Percentiles rank a stretch among this genome's conserved stretches.
Evolutionary conservation across 1,139 yeast genomes (phyloP).

Genomic region (Chernovozyma aurita): DNA sequence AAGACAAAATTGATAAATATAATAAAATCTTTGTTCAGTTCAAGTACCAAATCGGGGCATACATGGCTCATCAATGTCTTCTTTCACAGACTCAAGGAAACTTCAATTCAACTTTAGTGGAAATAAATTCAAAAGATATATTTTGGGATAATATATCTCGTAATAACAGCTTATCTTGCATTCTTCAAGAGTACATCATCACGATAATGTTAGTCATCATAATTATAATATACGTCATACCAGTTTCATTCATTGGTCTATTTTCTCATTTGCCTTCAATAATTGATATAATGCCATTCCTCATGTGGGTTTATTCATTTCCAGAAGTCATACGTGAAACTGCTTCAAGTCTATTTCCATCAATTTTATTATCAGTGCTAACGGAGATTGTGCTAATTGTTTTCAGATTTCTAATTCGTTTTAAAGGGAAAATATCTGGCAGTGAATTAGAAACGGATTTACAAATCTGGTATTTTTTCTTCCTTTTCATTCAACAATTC

Average conservation of each 20-base stretch:
- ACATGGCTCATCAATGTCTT: slow-evolving; percentile 52
- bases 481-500: slow-evolving; percentile 76
- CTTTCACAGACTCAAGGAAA: slow-evolving; percentile 39
- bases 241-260: slow-evolving; percentile 67
- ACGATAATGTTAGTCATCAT: slow-evolving; percentile 40
- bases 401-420: slow-evolving; percentile 45
- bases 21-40: slow-evolving; percentile 54
- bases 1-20: slow-evolving; percentile 17
- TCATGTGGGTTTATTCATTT: slow-evolving; percentile 46
- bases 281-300: slow-evolving; percentile 50
- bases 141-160: slow-evolving; percentile 52
- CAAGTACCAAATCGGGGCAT: slow-evolving; percentile 42
- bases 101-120: slow-evolving; percentile 40
- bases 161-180: slow-evolving; percentile 25
- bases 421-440: slow-evolving; percentile 52
- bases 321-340: slow-evolving; percentile 51
- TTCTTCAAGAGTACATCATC: slow-evolving; percentile 37
- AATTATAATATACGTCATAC: slow-evolving; percentile 61
- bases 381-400: slow-evolving; percentile 51
- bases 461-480: slow-evolving; percentile 66
- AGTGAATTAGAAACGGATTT: slow-evolving; percentile 53
- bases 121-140: slow-evolving; percentile 54
- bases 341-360: slow-evolving; percentile 56
- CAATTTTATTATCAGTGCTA: slow-evolving; percentile 52
- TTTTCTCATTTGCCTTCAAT: slow-evolving; percentile 61